Conservation (phyloP, 2,329 filamentous ascomycete species). For the Tolypocladium paradoxum region DNA sequence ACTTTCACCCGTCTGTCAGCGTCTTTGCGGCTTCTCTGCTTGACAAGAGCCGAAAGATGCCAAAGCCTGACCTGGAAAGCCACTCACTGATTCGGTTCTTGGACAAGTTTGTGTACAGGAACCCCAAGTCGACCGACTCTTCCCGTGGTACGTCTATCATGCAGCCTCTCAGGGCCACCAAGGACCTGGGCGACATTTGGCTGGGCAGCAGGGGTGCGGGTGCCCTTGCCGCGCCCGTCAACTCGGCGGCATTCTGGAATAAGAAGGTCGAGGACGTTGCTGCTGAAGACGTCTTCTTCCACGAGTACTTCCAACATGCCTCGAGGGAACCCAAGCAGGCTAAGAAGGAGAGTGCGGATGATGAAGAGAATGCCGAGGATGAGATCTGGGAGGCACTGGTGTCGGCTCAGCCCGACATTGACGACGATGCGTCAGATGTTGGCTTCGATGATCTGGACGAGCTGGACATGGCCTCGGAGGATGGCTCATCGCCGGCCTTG, state of each 20-base stretch:
- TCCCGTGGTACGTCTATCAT: conserved; percentile 83
- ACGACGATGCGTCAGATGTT: conserved; percentile 39
- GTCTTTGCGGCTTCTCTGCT: conserved; percentile 70
- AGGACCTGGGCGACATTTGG: conserved; percentile 44
- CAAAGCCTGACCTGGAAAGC: conserved; percentile 81
- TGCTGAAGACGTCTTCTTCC: conserved; percentile 94
- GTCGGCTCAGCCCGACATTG: conserved; percentile 59
- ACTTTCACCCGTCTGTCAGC: conserved; percentile 89
- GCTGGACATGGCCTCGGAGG: conserved; percentile 37
- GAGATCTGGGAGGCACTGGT: conserved; percentile 91
- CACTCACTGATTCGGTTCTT: conserved; percentile 93
- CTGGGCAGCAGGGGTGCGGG: conserved; percentile 39
- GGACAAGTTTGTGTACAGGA: conserved; percentile 97
- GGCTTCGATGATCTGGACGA: conserved; percentile 39
- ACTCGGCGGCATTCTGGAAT: conserved; percentile 83
- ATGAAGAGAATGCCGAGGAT: conserved; percentile 52
- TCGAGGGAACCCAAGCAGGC: conserved; percentile 47
- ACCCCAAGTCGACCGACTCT: conserved; percentile 61
- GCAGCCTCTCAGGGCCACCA: conserved; percentile 63
- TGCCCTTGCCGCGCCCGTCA: conserved; percentile 42
- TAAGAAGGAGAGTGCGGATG: conserved; percentile 41
- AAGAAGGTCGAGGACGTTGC: conserved; percentile 81
- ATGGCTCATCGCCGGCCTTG: conserved; percentile 25
- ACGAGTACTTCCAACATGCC: conserved; percentile 80
- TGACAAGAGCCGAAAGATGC: conserved; percentile 56